Base-by-base conservation (phyloP, 768 basidiomycete species). In the Mycena floridula region DNA sequence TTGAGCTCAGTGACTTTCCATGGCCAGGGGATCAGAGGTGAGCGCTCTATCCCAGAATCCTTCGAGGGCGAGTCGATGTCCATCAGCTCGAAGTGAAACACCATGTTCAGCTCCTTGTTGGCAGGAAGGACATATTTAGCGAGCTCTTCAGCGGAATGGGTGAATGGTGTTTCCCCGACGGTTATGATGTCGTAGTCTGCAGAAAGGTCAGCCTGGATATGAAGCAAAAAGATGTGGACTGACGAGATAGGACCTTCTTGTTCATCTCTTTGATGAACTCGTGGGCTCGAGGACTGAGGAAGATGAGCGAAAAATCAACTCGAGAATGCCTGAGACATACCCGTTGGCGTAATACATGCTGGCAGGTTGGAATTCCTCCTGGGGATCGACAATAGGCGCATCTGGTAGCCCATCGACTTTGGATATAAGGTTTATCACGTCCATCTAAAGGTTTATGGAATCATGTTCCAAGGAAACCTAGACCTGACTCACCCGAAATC, bases 181-280 rank as follows among this genome's bases (percentile, higher is more conserved):
- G 79, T 82, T 50, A 82, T 79, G n/a, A 77, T 52, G 48, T 79
- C 72, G 43, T 76, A 66, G 25, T 66, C 79, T 83, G 52, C 12
- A 7, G 7, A n/a, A 20, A 85, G 70, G 7, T 77, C 73, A 57
- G 89, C 82, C 55, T 89, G 47, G 26, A 39, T 11, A 18, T 32
- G 25, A 24, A n/a, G 21, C 24, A 9, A 43, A 32, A 12, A 32
- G 16, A 12, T 7, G 11, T 13, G 26, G 7, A 12, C 13, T 16
- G 52, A 82, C 80, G 64, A 7, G 76, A 77, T 13, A 85, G 66
- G 3, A 86, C 80, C 49, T 79, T 69, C 25, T 50, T 43, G 45
- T 81, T 58, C 81, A 89, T 84, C 61, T 87, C 78, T 50, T 74
- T 66, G 37, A 89, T 54, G 54, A 72, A 88, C 45, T 85, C 77